phyloP scores from a whole-genome alignment of 2,329 filamentous ascomycete genomes.

The Hypoxylon sp. region DNA sequence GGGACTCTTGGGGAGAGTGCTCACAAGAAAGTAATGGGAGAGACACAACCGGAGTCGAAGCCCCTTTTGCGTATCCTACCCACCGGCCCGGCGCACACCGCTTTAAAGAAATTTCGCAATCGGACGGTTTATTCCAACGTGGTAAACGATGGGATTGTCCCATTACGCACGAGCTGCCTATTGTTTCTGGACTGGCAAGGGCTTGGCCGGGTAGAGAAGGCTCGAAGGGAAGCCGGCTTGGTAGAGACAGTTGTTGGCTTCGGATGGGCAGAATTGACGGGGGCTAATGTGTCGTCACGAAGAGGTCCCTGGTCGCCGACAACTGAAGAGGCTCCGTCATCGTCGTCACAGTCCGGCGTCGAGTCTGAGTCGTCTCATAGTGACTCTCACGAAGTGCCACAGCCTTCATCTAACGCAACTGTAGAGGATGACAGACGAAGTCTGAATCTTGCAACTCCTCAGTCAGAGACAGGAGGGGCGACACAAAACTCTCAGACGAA shows the following conservation, averaged over 20 bases:
- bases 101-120: constrained; percentile 88
- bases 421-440: constrained; percentile 75
- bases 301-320: constrained; percentile 60
- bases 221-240: constrained; percentile 88
- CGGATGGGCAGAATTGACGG: constrained; percentile 93
- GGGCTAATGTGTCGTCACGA: constrained; percentile 69
- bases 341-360: constrained; percentile 51
- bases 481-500: constrained; percentile 52
- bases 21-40: constrained; percentile 69
- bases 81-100: constrained; percentile 89
- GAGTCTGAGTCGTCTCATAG: constrained; percentile 49
- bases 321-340: constrained; percentile 50
- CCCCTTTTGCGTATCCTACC: constrained; percentile 89
- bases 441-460: constrained; percentile 60
- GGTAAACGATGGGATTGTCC: constrained; percentile 97
- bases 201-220: constrained; percentile 92
- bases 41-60: constrained; percentile 83
- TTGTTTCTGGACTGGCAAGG: constrained; percentile 97
- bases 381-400: constrained; percentile 73
- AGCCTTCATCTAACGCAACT: constrained; percentile 75
- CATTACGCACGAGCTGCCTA: constrained; percentile 93
- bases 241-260: constrained; percentile 94
- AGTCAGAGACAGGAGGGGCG: constrained; percentile 47
- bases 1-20: constrained; percentile 81
- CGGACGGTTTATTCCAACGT: constrained; percentile 96